Evolutionary conservation across 139 green algal genomes (phyloP), one percentile per base, ranked within the genome.

Genomic region (Coelastrella sp.): DNA sequence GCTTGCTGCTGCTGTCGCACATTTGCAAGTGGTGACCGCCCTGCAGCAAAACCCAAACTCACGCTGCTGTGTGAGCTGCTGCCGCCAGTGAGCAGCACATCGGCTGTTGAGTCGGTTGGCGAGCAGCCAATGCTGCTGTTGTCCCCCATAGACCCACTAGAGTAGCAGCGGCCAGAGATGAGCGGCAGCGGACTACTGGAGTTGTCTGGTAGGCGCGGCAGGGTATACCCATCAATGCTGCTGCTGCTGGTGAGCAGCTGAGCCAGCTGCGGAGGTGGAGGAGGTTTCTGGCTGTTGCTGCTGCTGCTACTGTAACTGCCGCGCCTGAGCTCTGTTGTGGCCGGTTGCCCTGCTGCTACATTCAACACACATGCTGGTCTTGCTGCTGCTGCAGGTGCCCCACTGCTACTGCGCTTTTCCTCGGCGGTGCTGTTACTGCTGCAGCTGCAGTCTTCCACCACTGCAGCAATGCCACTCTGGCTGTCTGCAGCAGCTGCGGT

Each of bases 111-210:
- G 24, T 73, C 60, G 3, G 35, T 49, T 80, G 83, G 83, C n/a
- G 83, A 88, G 12, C 83, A 88, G 35, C 83, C 83, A 20, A 88
- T 88, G 66, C 83, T 88, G 83, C 83, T 88, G 83, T 88, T 88
- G 24, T 88, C 83, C 8, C 81, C 81, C 9, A 87, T 68, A 27
- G 81, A 87, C 17, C 35, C 25, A 72, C 65, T 88, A 6, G 83
- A 88, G 8, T 80, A 78, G 66, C 83, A 88, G 35, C 83, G 83
- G 14, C 11, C 25, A 25, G 82, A 72, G 17, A 66, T 72, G 25
- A 56, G 65, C 0, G 83, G 66, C 83, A 76, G 11, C 5, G 63
- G 80, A 68, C 81, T 76, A 60, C 60, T 25, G 24, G 83, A 25
- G 24, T 56, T 17, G 66, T 58, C 66, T 66, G 83, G 63, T 79